A percentile compares a stretch with the other conserved stretches of the same genome.
phyloP scores from a whole-genome alignment of 164 flowering plant genomes.

The Hamamelis virginiana region DNA sequence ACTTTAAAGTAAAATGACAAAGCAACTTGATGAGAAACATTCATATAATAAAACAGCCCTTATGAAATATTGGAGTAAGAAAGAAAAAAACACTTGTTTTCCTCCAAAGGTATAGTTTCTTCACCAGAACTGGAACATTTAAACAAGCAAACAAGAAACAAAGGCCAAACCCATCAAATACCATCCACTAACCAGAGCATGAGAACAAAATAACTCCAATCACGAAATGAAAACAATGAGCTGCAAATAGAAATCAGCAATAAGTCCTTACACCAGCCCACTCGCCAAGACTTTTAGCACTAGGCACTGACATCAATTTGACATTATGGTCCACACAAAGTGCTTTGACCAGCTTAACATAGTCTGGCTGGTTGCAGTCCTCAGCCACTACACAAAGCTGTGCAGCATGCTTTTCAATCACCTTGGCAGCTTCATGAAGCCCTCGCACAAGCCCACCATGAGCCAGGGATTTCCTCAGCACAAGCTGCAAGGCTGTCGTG shows the following conservation, averaged over 20 bases:
- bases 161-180: not conserved
- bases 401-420: conserved; percentile 78
- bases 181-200: not conserved
- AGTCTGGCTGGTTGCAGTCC: conserved; percentile 76
- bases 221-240: not conserved
- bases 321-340: conserved; percentile 77
- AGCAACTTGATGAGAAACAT: too few species aligned
- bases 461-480: conserved; percentile 68
- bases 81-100: too few species aligned
- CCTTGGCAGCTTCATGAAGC: conserved; percentile 77
- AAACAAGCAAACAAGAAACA: not conserved
- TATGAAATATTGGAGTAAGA: too few species aligned
- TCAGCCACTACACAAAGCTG: conserved; percentile 78
- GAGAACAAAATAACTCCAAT: not conserved
- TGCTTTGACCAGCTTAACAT: conserved; percentile 65
- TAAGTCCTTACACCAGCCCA: conserved; percentile 72
- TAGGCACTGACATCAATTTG: conserved; percentile 59
- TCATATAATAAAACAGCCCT: too few species aligned
- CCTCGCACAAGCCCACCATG: conserved; percentile 71
- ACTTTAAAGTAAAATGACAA: too few species aligned
- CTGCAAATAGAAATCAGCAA: not conserved
- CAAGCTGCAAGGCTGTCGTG: conserved; percentile 60
- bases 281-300: conserved; percentile 79
- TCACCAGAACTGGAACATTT: too few species aligned
- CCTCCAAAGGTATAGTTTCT: too few species aligned